Evolutionary conservation across 2,329 filamentous ascomycete genomes (phyloP), one percentile per base, ranked within the genome.

Genomic region (Phaeosphaeria sp.): DNA sequence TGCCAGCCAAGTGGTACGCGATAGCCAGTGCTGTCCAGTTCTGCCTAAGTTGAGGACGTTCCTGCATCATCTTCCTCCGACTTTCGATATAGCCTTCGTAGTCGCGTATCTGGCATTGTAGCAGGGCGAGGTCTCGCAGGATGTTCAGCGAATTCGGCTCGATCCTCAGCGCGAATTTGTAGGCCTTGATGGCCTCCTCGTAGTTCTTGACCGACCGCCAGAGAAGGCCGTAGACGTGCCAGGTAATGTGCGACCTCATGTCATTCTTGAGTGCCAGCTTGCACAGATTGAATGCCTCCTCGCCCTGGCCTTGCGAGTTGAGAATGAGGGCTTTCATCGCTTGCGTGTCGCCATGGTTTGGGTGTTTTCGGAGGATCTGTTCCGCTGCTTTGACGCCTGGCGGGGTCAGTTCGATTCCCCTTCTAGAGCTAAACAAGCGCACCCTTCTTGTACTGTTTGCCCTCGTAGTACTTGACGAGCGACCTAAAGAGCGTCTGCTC

Each of bases 221-320:
- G 50, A 99, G 85, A 67, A 99, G 81, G 30, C 96, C 95, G 77
- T 98, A 99, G 60, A 99, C 95, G 79, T 99, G 96, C 95, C 95
- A 99, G 84, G 93, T 98, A 72, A 99, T 93, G 80, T 98, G 94
- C 72, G 93, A 97, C 82, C 96, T 97, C 93, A 99, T 98, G 77
- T 98, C 93, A 72, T 93, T 92, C 66, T 90, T 93, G 69, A 99
- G 84, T 33, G 96, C 95, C 65, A 93, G 87, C 81, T 97, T 99
- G 73, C 91, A 94, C 58, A 99, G 85, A 46, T 89, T 87, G 77
- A 99, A 99, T 0, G 96, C 96, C 80, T 99, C 95, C 56, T 97
- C 92, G 27, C 90, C 89, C 80, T 96, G 94, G 68, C 93, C 92
- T 79, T 94, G 90, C 45, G 91, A 90, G 78, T 96, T 98, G 79